Evolutionary conservation across 345 rosid species (phyloP).

Genomic region (Salix koriyanagi): DNA sequence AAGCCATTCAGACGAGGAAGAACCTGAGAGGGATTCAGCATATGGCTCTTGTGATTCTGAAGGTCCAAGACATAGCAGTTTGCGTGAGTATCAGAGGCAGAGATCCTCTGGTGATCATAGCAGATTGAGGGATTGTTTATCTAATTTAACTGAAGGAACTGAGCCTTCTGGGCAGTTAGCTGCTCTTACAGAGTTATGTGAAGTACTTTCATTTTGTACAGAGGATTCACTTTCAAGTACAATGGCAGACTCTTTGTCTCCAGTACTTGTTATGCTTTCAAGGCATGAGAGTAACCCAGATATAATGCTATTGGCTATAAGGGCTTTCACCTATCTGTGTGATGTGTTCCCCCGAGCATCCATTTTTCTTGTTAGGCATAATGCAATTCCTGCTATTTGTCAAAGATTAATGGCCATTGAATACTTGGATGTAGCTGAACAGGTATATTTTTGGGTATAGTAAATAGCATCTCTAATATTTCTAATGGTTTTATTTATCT

Average conservation of each 20-base stretch:
- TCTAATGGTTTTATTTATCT: background rate
- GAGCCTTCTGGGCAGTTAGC: conserved; percentile 59
- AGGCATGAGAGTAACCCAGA: conserved; percentile 60
- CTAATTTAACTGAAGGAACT: conserved; percentile 47
- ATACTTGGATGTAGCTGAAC: conserved; percentile 94
- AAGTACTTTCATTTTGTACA: conserved; percentile 76
- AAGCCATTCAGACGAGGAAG: conserved; percentile 67
- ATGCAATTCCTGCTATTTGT: conserved; percentile 78
- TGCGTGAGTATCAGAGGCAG: conserved; percentile 59
- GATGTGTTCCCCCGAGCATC: conserved; percentile 87
- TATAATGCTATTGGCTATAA: conserved; percentile 69
- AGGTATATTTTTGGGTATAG: conserved; percentile 39
- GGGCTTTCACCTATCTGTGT: conserved; percentile 85
- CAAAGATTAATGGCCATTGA: conserved; percentile 66
- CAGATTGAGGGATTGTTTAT: conserved; percentile 55
- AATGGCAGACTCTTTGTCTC: conserved; percentile 68
- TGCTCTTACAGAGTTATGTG: conserved; percentile 79
- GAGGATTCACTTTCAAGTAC: conserved; percentile 66
- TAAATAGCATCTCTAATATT: background rate
- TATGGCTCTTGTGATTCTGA: conserved; percentile 86
- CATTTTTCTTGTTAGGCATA: conserved; percentile 64
- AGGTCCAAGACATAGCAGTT: conserved; percentile 48
- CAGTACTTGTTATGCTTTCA: conserved; percentile 66
- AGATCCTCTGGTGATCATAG: conserved; percentile 63
- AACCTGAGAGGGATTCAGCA: conserved; percentile 64